Conservation (phyloP, 192 early-diverging fungal species). For the Entrophospora sp. region DNA sequence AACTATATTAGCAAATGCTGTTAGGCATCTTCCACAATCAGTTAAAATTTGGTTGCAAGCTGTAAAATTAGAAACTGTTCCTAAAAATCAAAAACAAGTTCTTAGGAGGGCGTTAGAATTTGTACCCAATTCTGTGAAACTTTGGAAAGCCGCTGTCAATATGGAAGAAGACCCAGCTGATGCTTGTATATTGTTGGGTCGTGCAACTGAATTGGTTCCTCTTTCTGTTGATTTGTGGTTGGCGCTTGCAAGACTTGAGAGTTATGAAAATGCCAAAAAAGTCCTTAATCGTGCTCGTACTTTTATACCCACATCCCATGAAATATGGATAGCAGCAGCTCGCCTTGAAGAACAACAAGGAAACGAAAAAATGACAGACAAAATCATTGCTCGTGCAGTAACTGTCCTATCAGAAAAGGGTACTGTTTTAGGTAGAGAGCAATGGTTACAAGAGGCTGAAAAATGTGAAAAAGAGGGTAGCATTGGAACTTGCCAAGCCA, state of each 20-base stretch:
- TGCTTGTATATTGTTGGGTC: conserved; percentile 80
- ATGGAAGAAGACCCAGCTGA: conserved; percentile 90
- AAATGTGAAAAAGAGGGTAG: conserved; percentile 72
- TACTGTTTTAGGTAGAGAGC: conserved; percentile 63
- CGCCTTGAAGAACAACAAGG: conserved; percentile 81
- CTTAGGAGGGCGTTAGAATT: conserved; percentile 87
- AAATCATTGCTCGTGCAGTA: conserved; percentile 66
- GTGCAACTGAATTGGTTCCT: conserved; percentile 92
- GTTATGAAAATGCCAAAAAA: conserved; percentile 76
- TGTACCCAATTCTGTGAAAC: conserved; percentile 80
- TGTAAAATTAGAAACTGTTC: conserved; percentile 72
- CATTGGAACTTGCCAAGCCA: conserved; percentile 71
- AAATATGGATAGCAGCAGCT: conserved; percentile 93
- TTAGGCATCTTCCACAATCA: conserved; percentile 80
- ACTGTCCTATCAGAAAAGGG: conserved; percentile 55
- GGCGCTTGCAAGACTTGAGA: conserved; percentile 85
- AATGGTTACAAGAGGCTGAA: conserved; percentile 86
- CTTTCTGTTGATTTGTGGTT: conserved; percentile 90
- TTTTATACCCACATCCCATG: conserved; percentile 79
- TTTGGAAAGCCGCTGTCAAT: conserved; percentile 89
- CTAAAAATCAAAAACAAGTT: conserved; percentile 69
- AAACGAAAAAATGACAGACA: conserved; percentile 54
- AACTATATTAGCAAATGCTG: conserved; percentile 83
- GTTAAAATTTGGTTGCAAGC: conserved; percentile 92
- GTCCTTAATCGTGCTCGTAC: conserved; percentile 87